Base-by-base conservation (phyloP, 441 rosid genomes). In the Pelargonium fulgidum region DNA sequence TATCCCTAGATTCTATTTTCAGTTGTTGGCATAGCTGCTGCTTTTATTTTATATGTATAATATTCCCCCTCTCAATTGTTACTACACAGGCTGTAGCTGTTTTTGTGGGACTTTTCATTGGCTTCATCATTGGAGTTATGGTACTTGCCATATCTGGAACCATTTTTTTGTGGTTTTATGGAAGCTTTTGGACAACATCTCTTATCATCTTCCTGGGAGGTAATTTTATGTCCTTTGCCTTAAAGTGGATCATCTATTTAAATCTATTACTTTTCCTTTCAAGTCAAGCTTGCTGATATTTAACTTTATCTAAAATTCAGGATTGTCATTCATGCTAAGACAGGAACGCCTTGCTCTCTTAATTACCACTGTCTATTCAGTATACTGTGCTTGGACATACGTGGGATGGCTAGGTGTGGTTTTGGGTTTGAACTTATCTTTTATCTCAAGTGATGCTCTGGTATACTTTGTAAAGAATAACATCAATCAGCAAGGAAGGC, bases 181-280 rank as follows among this genome's bases (percentile, higher is more conserved):
- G 99, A 83, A 92, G 98, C 80, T 89, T 92, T 77, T 92, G 98
- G 97, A 85, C 86, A 64, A 89, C 98, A 44, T 68, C 83, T 48
- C 77, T 85, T 74, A 80, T 89, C 72, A 80, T 90, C 69, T 66
- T 84, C 54, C 70, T 87, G 13, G 95, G 87, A 83, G 96, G 99
- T 93, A 71, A 81, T 59, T 47, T 75, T 62, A 67, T 33, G 36
- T 42, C 39, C 44, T 36, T 69, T 52, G 22, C 66, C 29, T 66
- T 13, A 33, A 42, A 65, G 68, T 68, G 13, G 68, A 39, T 58
- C 50, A 39, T 71, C 29, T 61, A 14, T 68, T 69, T 56, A 63
- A 33, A 74, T 44, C 12, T 33, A 4, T 33, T 33, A 39, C 47
- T 36, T 11, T 42, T 39, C 41, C 13, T 17, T 11, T 58, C n/a